Evolutionary conservation across 2,329 filamentous ascomycete genomes (phyloP).

Genomic region (Nothophoma quercina): DNA sequence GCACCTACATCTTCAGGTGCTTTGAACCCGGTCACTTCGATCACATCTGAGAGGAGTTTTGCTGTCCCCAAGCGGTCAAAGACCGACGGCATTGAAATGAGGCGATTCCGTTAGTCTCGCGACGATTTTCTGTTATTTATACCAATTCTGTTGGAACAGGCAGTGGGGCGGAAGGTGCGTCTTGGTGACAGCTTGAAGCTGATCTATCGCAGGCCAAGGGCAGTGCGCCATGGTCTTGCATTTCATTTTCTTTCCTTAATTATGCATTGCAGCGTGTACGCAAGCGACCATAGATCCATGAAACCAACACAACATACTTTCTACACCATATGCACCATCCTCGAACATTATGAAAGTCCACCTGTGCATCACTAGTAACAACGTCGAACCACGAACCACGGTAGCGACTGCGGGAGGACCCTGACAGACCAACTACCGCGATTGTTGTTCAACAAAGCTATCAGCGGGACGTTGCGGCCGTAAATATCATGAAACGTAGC

Average conservation of each 20-base stretch:
- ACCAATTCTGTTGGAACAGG: background rate
- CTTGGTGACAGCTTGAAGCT: background rate
- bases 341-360: background rate
- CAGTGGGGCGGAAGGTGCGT: background rate
- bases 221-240: conserved; percentile 20
- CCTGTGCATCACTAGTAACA: background rate
- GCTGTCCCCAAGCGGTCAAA: conserved; percentile 31
- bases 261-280: conserved; percentile 2
- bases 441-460: conserved; percentile 1
- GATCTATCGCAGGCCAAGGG: conserved; percentile 14
- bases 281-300: conserved; percentile 2
- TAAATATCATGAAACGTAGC: background rate
- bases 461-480: background rate
- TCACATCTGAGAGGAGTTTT: conserved; percentile 31
- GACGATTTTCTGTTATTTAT: background rate
- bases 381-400: background rate
- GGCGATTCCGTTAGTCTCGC: conserved; percentile 29
- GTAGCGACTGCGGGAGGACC: conserved; percentile 15
- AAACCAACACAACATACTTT: background rate
- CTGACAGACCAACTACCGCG: conserved; percentile 1
- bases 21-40: conserved; percentile 8
- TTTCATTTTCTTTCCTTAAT: conserved; percentile 1
- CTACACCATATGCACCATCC: too few relatives aligned
- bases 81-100: conserved; percentile 48
- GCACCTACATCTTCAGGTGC: conserved; percentile 35